Evolutionary conservation across 352 stramenopile genomes (phyloP).

Genomic region (Plasmopara muralis): DNA sequence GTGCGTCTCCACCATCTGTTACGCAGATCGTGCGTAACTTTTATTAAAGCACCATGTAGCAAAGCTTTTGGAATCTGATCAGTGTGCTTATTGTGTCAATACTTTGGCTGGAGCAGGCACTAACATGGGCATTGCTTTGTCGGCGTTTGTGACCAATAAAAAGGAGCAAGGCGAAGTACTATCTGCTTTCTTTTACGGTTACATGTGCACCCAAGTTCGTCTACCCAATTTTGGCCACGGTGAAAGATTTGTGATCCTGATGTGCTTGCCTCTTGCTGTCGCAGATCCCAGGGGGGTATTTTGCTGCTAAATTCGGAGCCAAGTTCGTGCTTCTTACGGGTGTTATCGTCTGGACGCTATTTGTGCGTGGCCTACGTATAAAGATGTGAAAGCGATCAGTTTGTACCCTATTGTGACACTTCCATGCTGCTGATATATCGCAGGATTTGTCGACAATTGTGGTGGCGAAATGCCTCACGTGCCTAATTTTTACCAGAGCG

Average conservation of each 20-base stretch:
- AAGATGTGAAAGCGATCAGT: not conserved
- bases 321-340: constrained; percentile 69
- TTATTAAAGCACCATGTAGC: not conserved
- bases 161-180: constrained; percentile 74
- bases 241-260: not conserved
- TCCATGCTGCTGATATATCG: constrained; percentile 2
- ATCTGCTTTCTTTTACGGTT: constrained; percentile 84
- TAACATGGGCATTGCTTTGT: constrained; percentile 83
- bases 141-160: constrained; percentile 67
- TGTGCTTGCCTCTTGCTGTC: constrained; percentile 1
- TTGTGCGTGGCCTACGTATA: constrained; percentile 29
- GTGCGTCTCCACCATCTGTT: constrained; percentile 77
- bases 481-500: constrained; percentile 67
- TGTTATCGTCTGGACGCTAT: constrained; percentile 80
- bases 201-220: constrained; percentile 75
- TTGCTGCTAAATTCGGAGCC: constrained; percentile 57
- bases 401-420: not conserved
- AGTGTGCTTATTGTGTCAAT: constrained; percentile 8
- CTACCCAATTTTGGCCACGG: not conserved
- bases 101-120: constrained; percentile 37
- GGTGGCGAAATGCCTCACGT: constrained; percentile 48
- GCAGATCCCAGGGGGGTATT: constrained; percentile 72
- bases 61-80: constrained; percentile 4
- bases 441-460: constrained; percentile 70
- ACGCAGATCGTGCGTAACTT: constrained; percentile 59